Conservation (phyloP, 352 stramenopile genomes). For the Aphanomyces astaci region DNA sequence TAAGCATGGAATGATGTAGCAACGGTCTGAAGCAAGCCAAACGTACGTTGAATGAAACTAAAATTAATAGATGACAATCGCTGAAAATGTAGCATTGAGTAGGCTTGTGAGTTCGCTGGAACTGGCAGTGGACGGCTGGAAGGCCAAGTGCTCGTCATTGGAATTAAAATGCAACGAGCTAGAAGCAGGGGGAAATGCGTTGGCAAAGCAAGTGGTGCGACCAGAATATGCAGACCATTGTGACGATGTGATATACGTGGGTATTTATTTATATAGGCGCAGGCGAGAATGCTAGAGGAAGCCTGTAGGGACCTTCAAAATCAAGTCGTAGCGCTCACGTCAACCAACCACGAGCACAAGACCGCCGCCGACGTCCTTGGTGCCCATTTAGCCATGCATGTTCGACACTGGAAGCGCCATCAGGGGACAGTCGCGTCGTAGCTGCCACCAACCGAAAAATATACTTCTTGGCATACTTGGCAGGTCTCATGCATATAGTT, state of each 20-base stretch:
- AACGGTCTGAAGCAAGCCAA: no score
- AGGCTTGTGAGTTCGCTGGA: no score
- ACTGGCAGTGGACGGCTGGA: neutral
- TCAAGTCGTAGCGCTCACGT: neutral
- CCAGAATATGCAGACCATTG: no score
- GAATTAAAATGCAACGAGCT: neutral
- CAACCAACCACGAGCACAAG: neutral
- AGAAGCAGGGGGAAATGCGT: neutral
- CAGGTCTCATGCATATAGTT: no score
- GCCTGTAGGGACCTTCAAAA: neutral
- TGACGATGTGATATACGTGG: neutral
- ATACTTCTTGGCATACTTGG: no score
- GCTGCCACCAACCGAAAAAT: no score
- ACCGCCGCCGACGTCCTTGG: neutral
- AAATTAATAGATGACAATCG: no score
- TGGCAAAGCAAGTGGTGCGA: neutral
- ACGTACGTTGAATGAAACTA: no score
- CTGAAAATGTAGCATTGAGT: no score
- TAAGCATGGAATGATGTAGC: no score
- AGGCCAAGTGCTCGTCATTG: no score
- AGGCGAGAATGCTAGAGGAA: neutral
- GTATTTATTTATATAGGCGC: neutral
- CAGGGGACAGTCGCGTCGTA: no score
- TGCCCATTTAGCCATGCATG: constrained; percentile 8
- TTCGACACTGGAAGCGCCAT: constrained; percentile 5